A percentile compares a stretch with the other conserved stretches of the same genome.
Evolutionary conservation across 2,329 filamentous ascomycete genomes (phyloP).

Genomic region (Colletotrichum sp.): DNA sequence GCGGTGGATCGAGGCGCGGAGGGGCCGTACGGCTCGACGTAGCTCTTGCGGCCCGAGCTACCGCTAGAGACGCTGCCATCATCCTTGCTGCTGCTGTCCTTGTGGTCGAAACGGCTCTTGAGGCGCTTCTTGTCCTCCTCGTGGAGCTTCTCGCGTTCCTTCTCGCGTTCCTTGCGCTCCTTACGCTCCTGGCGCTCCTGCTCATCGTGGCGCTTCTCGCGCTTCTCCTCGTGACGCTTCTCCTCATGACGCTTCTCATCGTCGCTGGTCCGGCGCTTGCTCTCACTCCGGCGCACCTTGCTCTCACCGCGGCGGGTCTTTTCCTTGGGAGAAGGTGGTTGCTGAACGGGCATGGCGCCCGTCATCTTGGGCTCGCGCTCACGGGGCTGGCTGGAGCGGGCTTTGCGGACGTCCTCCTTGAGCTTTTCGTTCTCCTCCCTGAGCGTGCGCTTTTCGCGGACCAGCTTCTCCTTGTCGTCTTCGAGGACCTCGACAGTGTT

Average conservation of each 20-base stretch:
- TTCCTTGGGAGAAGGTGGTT: conserved; percentile 21
- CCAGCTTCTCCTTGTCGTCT: conserved; percentile 33
- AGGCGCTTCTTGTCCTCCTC: conserved; percentile 40
- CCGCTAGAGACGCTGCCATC: conserved; percentile 27
- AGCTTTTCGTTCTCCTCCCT: conserved; percentile 29
- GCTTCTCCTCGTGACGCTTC: conserved; percentile 36
- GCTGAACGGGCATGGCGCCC: conserved; percentile 27
- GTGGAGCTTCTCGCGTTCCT: conserved; percentile 24
- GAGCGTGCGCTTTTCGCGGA: conserved; percentile 29
- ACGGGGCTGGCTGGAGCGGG: conserved; percentile 4
- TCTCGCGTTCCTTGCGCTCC: conserved; percentile 24
- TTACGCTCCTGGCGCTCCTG: conserved; percentile 20
- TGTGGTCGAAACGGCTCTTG: conserved; percentile 38
- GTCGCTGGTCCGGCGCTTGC: not conserved
- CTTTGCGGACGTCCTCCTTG: conserved; percentile 7
- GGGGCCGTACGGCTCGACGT: conserved; percentile 19
- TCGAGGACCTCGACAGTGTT: conserved; percentile 32
- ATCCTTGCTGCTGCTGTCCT: conserved; percentile 24
- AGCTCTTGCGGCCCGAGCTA: conserved; percentile 30
- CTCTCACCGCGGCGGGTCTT: conserved; percentile 35
- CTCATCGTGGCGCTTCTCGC: conserved; percentile 39
- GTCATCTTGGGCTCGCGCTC: conserved; percentile 25
- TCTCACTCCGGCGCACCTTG: conserved; percentile 29
- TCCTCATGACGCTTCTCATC: conserved; percentile 28
- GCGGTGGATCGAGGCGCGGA: not conserved